These are phyloP conservation scores for Aspergillus intermedius DNA, from an alignment of 2,329 filamentous ascomycete species.

Conservation along the genomic window DNA sequence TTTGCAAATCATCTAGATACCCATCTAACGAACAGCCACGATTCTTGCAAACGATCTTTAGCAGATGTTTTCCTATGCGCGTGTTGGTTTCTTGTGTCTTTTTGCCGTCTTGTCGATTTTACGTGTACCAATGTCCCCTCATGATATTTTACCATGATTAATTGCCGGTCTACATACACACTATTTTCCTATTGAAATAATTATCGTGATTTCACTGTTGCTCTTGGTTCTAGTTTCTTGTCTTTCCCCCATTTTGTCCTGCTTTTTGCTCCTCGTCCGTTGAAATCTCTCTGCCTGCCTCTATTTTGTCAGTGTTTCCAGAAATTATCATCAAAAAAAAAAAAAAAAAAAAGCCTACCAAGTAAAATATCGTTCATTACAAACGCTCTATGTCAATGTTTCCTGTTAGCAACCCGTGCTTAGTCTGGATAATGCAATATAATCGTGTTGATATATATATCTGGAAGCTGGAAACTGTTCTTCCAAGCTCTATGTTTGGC, in stretches of 20 bases:
- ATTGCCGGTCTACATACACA: neutral
- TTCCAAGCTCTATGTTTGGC: too few species aligned
- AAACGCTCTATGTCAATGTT: neutral
- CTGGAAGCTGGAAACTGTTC: too few species aligned
- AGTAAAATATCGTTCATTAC: too few species aligned
- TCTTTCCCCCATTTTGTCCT: neutral
- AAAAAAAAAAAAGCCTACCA: too few species aligned
- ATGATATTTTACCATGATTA: neutral
- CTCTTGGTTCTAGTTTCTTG: neutral
- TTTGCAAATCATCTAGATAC: conserved; percentile 49
- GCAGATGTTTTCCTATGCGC: neutral
- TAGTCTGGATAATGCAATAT: neutral
- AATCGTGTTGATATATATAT: neutral
- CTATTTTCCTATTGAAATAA: neutral
- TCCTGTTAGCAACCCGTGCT: neutral
- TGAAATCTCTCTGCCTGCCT: too few species aligned
- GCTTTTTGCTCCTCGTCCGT: neutral
- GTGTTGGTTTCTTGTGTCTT: neutral
- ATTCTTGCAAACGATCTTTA: conserved; percentile 4
- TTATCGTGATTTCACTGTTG: neutral
- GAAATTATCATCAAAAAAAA: too few species aligned
- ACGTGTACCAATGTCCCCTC: neutral
- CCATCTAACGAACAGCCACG: conserved; percentile 21
- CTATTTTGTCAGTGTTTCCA: too few species aligned
- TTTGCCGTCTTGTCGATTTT: neutral